Percentiles rank a stretch among this genome's conserved stretches.
These are phyloP conservation scores for Bonia amplexicaulis DNA, from an alignment of 176 grass and related monocot species.

Conservation along the genomic window DNA sequence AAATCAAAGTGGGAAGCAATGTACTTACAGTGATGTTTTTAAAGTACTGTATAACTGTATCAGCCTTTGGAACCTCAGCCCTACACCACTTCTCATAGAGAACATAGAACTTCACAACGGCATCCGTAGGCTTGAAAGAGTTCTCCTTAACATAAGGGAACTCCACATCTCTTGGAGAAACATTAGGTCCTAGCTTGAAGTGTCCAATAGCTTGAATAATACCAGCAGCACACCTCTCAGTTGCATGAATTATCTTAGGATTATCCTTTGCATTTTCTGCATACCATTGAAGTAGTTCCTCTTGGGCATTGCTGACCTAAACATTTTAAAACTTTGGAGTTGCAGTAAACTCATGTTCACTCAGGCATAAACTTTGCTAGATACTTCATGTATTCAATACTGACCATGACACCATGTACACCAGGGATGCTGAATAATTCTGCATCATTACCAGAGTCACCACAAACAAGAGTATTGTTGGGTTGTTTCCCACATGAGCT, in stretches of 20 bases:
- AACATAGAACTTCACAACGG: slow-evolving; percentile 66
- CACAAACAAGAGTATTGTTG: slow-evolving; percentile 78
- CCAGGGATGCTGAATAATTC: slow-evolving; percentile 79
- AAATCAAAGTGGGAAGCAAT: slow-evolving; percentile 5
- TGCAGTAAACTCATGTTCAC: slow-evolving; percentile 2
- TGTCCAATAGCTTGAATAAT: slow-evolving; percentile 82
- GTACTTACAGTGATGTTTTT: slow-evolving; percentile 62
- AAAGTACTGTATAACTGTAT: slow-evolving; percentile 40
- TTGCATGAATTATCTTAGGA: slow-evolving; percentile 67
- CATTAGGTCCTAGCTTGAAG: slow-evolving; percentile 66
- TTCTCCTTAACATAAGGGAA: slow-evolving; percentile 48
- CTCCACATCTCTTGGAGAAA: slow-evolving; percentile 66
- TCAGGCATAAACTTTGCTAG: neutral
- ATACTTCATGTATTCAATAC: slow-evolving; percentile 16
- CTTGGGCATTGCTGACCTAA: slow-evolving; percentile 79
- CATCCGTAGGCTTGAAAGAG: slow-evolving; percentile 38
- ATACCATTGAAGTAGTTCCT: slow-evolving; percentile 77
- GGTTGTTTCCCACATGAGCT: slow-evolving; percentile 62
- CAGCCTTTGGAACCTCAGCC: slow-evolving; percentile 60
- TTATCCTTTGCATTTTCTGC: slow-evolving; percentile 58
- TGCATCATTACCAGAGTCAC: slow-evolving; percentile 85
- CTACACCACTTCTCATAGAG: slow-evolving; percentile 74
- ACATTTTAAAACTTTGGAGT: slow-evolving; percentile 26
- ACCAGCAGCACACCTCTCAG: slow-evolving; percentile 70
- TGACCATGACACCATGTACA: slow-evolving; percentile 87